Evolutionary conservation across 306 rosid species (phyloP).

Genomic region (Cicer chorassanicum): DNA sequence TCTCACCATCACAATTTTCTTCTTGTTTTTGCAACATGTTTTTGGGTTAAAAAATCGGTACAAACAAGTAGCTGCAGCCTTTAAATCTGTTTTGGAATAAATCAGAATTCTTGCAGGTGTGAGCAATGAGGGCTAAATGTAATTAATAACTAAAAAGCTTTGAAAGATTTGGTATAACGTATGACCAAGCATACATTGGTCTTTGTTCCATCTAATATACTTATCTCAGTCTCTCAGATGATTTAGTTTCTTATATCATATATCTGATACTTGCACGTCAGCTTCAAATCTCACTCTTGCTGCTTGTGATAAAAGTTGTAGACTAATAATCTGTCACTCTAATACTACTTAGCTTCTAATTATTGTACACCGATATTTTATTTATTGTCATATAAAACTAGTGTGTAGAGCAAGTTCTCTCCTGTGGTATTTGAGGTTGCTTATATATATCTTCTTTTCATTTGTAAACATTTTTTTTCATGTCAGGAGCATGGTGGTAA

Average conservation of each 20-base stretch:
- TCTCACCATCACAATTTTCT: not conserved
- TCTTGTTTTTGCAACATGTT: not conserved
- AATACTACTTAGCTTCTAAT: not conserved
- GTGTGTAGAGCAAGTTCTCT: conserved; percentile 13
- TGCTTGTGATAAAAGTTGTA: not conserved
- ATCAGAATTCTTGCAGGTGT: not conserved
- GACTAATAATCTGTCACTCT: not conserved
- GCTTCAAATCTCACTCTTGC: not conserved
- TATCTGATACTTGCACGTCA: not conserved
- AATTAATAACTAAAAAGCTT: not conserved
- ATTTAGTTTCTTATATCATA: not conserved
- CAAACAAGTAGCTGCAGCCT: not conserved
- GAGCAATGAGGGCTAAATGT: not conserved
- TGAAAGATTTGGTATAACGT: not conserved
- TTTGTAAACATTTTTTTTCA: conserved; percentile 41
- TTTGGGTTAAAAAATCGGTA: not conserved
- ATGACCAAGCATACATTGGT: not conserved
- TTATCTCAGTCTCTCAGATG: not conserved
- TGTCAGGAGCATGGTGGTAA: conserved; percentile 80
- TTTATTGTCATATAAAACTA: not conserved
- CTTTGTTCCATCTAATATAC: not conserved
- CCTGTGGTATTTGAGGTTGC: not conserved
- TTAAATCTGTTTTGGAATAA: not conserved
- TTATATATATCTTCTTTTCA: conserved; percentile 1
- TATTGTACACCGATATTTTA: not conserved